Conservation (phyloP, 192 early-diverging fungal genomes). For the Mycoemilia scoparia region DNA sequence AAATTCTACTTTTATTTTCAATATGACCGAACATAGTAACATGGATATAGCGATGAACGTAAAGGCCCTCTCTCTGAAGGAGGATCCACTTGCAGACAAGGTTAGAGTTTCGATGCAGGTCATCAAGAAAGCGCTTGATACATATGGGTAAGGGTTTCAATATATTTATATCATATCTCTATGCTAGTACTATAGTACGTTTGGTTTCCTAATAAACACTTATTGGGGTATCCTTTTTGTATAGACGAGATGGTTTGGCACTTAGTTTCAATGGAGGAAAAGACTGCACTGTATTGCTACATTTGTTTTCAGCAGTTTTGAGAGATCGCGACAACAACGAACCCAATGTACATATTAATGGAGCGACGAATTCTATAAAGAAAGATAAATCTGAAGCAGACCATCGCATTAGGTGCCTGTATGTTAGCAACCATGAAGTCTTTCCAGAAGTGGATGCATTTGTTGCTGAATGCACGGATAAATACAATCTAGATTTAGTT, state of each 20-base stretch:
- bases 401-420: conserved; percentile 41
- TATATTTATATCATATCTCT: background rate
- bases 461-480: conserved; percentile 47
- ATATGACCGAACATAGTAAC: no score
- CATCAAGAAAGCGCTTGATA: conserved; percentile 28
- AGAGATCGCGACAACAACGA: conserved; percentile 10
- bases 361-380: no score
- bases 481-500: conserved; percentile 52
- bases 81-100: conserved; percentile 17
- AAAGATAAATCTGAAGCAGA: background rate
- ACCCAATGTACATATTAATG: no score
- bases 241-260: conserved; percentile 41
- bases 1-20: no score
- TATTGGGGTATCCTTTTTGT: background rate
- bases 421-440: conserved; percentile 54
- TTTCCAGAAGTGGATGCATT: conserved; percentile 81
- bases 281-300: conserved; percentile 86
- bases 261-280: conserved; percentile 94
- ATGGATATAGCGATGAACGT: no score
- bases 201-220: background rate
- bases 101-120: conserved; percentile 10
- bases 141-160: conserved; percentile 20
- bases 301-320: conserved; percentile 53
- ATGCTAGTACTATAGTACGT: background rate
- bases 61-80: no score